Percentiles rank a stretch among this genome's conserved stretches.
phyloP scores from a whole-genome alignment of 352 stramenopile species.

The Phytophthora nicotianae region DNA sequence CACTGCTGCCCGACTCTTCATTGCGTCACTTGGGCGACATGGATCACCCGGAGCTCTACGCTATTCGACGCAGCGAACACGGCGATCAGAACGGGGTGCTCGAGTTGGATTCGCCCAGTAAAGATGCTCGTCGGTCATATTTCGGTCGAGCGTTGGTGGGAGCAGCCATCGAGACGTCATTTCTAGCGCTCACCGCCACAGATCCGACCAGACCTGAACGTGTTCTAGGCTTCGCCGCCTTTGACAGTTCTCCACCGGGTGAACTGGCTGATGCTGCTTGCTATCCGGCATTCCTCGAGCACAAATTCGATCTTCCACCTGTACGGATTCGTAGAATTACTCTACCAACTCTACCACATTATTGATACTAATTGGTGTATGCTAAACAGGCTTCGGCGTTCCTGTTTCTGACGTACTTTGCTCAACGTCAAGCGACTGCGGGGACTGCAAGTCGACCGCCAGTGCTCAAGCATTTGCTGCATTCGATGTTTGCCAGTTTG shows the following conservation, averaged over 20 bases:
- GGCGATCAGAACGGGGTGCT: constrained; percentile 60
- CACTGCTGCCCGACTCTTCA: constrained; percentile 13
- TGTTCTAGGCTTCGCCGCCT: constrained; percentile 65
- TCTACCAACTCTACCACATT: background rate
- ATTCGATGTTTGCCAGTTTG: constrained; percentile 55
- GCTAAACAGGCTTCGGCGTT: constrained; percentile 41
- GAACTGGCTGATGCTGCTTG: constrained; percentile 45
- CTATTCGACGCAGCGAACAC: constrained; percentile 64
- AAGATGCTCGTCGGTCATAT: constrained; percentile 60
- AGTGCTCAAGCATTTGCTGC: constrained; percentile 60
- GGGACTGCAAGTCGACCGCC: constrained; percentile 36
- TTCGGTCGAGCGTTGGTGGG: constrained; percentile 64
- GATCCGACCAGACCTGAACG: constrained; percentile 56
- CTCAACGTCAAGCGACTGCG: constrained; percentile 45
- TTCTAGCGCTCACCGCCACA: constrained; percentile 67
- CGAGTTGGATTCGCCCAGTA: constrained; percentile 67
- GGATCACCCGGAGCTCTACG: constrained; percentile 36
- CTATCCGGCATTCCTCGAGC: constrained; percentile 47
- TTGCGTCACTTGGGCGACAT: constrained; percentile 3
- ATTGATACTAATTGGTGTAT: background rate
- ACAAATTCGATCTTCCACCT: constrained; percentile 59
- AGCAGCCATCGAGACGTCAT: constrained; percentile 74
- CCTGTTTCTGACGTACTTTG: constrained; percentile 65
- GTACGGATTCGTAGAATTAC: constrained; percentile 23
- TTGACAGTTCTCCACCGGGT: constrained; percentile 57